Percentiles rank a stretch among this genome's conserved stretches.
Conservation (phyloP, 2,329 filamentous ascomycete species). For the Apiospora marii region DNA sequence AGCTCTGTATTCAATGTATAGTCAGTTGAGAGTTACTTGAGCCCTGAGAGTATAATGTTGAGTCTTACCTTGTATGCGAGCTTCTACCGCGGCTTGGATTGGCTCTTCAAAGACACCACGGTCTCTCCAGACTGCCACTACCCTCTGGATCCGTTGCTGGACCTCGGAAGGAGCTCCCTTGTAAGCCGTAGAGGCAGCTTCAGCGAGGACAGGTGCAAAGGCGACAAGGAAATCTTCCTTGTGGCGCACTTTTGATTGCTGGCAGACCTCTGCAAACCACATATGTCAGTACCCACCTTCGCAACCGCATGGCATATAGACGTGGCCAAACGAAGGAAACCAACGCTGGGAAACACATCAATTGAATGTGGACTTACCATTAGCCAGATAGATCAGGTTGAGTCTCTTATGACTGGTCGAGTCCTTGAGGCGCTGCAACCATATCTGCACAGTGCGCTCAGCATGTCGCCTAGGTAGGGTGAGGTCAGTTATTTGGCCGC, state of each 20-base stretch:
- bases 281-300: constrained; percentile 31
- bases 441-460: constrained; percentile 88
- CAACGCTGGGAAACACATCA: neutral
- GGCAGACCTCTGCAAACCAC: constrained; percentile 77
- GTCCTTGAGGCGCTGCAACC: constrained; percentile 89
- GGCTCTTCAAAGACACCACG: constrained; percentile 82
- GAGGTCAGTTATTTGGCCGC: constrained; percentile 39
- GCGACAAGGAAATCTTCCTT: constrained; percentile 93
- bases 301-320: constrained; percentile 25
- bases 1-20: constrained; percentile 56
- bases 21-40: constrained; percentile 58
- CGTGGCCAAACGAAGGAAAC: neutral
- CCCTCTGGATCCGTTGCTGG: constrained; percentile 85
- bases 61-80: constrained; percentile 75
- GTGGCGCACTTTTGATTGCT: constrained; percentile 91
- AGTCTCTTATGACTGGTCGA: constrained; percentile 85
- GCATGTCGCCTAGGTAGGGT: constrained; percentile 77
- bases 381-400: constrained; percentile 93
- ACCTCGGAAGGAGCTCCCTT: constrained; percentile 87
- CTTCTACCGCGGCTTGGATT: constrained; percentile 83
- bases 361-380: constrained; percentile 69
- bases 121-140: constrained; percentile 94
- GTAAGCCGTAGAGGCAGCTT: constrained; percentile 90
- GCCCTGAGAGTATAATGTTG: neutral
- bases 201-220: constrained; percentile 90